Conservation (phyloP, 2,329 filamentous ascomycete species). For the Fusarium sororula region DNA sequence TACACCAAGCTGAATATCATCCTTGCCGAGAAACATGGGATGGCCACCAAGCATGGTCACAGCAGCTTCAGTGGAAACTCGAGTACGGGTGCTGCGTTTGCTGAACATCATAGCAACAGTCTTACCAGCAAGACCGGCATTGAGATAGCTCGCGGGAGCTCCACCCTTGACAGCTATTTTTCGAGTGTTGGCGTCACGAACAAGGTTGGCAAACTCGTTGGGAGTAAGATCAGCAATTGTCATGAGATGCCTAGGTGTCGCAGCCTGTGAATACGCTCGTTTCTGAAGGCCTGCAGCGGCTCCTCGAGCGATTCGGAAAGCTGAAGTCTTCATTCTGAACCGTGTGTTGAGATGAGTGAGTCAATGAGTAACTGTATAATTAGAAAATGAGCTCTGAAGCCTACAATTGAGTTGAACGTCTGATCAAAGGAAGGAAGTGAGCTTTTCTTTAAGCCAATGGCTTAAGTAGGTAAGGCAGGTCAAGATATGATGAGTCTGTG, state of each 20-base stretch:
- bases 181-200: conserved; percentile 81
- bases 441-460: conserved; percentile 14
- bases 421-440: conserved; percentile 7
- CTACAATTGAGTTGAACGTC: conserved; percentile 5
- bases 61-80: conserved; percentile 92
- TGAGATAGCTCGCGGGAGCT: conserved; percentile 62
- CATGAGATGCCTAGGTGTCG: conserved; percentile 81
- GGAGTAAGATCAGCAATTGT: conserved; percentile 88
- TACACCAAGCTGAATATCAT: conserved; percentile 95
- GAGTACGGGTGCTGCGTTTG: conserved; percentile 93
- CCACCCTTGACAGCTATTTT: conserved; percentile 81
- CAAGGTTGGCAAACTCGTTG: conserved; percentile 80
- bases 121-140: conserved; percentile 73
- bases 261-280: conserved; percentile 54
- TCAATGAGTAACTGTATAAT: background rate
- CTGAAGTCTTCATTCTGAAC: conserved; percentile 48
- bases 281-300: conserved; percentile 50
- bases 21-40: conserved; percentile 94
- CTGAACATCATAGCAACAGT: conserved; percentile 96
- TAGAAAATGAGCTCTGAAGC: background rate
- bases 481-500: conserved; percentile 16
- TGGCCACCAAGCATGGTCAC: conserved; percentile 89
- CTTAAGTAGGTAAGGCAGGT: conserved; percentile 18
- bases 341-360: background rate
- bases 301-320: conserved; percentile 47